phyloP scores from a whole-genome alignment of 176 grass and related monocot species.

The Zea luxurians region DNA sequence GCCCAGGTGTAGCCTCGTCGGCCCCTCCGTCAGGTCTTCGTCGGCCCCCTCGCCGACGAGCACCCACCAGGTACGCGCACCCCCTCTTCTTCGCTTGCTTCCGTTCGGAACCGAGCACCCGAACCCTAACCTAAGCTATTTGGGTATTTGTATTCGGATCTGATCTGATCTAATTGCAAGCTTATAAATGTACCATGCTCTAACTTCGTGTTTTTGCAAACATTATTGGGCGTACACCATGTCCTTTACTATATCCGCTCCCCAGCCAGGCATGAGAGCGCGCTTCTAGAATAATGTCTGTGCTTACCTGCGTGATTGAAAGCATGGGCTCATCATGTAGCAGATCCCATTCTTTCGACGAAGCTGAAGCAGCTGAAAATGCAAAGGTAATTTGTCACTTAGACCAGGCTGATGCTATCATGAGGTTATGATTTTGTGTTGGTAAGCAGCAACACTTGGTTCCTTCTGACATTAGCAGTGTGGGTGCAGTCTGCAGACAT shows the following conservation, averaged over 20 bases:
- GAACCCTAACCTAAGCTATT: background rate
- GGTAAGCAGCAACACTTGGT: slow-evolving; percentile 20
- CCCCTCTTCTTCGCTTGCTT: background rate
- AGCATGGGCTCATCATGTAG: slow-evolving; percentile 96
- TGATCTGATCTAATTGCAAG: background rate
- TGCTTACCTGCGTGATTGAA: slow-evolving; percentile 61
- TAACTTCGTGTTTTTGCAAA: background rate
- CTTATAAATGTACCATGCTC: background rate
- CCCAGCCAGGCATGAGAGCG: slow-evolving; percentile 38
- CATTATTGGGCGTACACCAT: background rate
- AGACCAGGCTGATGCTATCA: background rate
- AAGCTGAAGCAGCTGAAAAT: slow-evolving; percentile 72
- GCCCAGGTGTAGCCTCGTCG: background rate
- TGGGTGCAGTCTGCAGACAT: slow-evolving; percentile 70
- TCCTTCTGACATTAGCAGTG: background rate
- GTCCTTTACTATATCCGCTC: background rate
- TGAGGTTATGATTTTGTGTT: background rate
- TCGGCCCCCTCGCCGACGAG: background rate
- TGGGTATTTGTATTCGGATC: background rate
- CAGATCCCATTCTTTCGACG: slow-evolving; percentile 69
- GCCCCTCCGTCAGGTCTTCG: background rate
- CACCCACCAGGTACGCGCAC: background rate
- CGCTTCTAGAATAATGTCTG: slow-evolving; percentile 50
- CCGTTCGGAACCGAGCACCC: background rate
- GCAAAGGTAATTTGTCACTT: slow-evolving; percentile 44